Percentiles rank a stretch among this genome's conserved stretches.
phyloP scores from a whole-genome alignment of 139 green algal species.

The Chlorella ohadii region DNA sequence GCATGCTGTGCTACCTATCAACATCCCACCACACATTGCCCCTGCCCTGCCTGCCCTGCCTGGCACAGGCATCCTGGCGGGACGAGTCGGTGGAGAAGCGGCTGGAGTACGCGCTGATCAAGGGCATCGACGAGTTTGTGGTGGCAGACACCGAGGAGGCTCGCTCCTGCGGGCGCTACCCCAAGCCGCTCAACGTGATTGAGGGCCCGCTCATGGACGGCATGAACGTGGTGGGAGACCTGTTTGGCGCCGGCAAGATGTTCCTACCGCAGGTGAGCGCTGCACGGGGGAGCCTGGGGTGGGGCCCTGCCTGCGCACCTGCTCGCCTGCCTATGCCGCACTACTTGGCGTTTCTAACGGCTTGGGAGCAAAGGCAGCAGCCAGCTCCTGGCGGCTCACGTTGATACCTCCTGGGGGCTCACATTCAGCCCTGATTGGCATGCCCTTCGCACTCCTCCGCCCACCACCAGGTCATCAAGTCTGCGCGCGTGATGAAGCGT shows the following conservation, averaged over 20 bases:
- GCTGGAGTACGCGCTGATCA: conserved; percentile 94
- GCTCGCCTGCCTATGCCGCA: too few species aligned
- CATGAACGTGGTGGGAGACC: conserved; percentile 99
- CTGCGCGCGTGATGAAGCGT: conserved; percentile 98
- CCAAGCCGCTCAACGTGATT: conserved; percentile 90
- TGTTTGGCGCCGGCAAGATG: conserved; percentile 99
- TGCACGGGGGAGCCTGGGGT: not conserved
- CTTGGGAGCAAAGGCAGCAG: too few species aligned
- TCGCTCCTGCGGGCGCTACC: conserved; percentile 77
- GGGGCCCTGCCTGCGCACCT: too few species aligned
- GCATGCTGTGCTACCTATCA: too few species aligned
- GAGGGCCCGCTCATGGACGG: conserved; percentile 98
- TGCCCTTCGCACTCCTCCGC: too few species aligned
- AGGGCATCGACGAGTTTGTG: conserved; percentile 97
- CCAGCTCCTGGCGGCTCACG: too few species aligned
- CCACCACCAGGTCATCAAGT: conserved; percentile 99
- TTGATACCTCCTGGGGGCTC: too few species aligned
- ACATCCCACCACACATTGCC: not conserved
- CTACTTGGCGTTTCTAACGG: too few species aligned
- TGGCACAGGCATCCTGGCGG: conserved; percentile 77
- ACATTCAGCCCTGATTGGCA: too few species aligned
- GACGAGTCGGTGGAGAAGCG: conserved; percentile 86
- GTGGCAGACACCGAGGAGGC: conserved; percentile 95
- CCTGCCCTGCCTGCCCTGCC: not conserved
- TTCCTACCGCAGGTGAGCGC: conserved; percentile 91